phyloP scores from a whole-genome alignment of 305 asterid species.

The Fraxinus xanthoxyloides region DNA sequence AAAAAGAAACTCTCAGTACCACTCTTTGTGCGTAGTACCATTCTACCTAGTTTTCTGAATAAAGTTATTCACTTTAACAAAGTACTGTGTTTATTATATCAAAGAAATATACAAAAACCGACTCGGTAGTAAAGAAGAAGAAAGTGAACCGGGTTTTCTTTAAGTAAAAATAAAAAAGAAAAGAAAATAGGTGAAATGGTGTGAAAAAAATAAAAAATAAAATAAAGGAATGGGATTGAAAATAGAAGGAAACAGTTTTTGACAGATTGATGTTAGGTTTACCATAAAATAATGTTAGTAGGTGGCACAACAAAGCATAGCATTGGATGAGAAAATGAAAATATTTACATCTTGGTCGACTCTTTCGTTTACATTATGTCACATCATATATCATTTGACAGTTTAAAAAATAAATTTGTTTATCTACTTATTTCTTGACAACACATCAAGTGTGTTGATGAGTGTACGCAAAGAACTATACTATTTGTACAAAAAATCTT shows the following conservation, averaged over 20 bases:
- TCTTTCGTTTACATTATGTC: no score
- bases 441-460: not conserved
- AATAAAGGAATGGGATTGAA: not conserved
- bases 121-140: not conserved
- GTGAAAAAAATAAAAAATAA: no score
- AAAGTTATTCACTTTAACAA: not conserved
- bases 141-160: not conserved
- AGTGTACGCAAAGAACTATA: no score
- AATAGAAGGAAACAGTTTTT: not conserved
- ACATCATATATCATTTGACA: not conserved
- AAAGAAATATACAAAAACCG: not conserved
- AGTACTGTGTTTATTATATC: not conserved
- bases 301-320: slow-evolving; percentile 21
- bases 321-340: not conserved
- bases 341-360: not conserved
- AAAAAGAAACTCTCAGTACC: not conserved
- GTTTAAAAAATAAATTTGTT: no score
- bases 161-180: no score
- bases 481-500: no score
- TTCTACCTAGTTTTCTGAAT: no score
- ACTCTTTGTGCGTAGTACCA: no score
- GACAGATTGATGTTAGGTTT: slow-evolving; percentile 17
- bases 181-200: not conserved
- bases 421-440: not conserved
- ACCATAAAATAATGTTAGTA: slow-evolving; percentile 26